phyloP scores from a whole-genome alignment of 306 rosid genomes.

The Alnus glutinosa region DNA sequence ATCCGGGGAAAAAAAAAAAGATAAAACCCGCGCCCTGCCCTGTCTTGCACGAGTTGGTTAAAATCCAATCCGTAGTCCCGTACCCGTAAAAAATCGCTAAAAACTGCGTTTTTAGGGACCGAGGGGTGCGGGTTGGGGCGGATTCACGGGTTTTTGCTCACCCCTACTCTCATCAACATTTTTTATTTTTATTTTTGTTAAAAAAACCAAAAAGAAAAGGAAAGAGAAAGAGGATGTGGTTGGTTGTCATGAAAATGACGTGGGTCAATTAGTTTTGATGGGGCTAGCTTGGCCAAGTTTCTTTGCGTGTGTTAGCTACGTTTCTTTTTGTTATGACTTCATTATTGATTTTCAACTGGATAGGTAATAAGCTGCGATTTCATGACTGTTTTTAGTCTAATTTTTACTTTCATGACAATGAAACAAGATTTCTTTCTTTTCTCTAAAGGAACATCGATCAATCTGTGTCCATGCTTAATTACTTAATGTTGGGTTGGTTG shows the following conservation, averaged over 20 bases:
- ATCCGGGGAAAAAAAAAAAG: too few species aligned
- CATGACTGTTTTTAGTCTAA: background rate
- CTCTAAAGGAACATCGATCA: background rate
- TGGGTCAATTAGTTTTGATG: background rate
- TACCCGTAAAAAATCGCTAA: too few species aligned
- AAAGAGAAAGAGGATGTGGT: background rate
- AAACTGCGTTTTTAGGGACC: too few species aligned
- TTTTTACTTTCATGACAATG: background rate
- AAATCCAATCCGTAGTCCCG: too few species aligned
- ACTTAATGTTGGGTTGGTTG: background rate
- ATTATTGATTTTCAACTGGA: background rate
- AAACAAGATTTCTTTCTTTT: background rate
- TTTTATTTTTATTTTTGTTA: too few species aligned
- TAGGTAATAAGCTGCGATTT: conserved; percentile 10
- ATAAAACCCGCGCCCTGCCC: too few species aligned
- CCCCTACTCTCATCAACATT: too few species aligned
- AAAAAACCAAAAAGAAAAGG: background rate
- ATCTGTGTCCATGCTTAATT: background rate
- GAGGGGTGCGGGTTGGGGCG: too few species aligned
- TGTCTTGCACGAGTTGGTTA: too few species aligned
- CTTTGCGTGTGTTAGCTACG: conserved; percentile 12
- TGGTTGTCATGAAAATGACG: background rate
- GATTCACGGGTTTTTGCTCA: too few species aligned
- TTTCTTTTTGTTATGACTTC: conserved; percentile 10
- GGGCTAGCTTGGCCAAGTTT: background rate